These are phyloP conservation scores for Cyberlindnera misumaiensis DNA, from an alignment of 805 yeast species.

Conservation along the genomic window DNA sequence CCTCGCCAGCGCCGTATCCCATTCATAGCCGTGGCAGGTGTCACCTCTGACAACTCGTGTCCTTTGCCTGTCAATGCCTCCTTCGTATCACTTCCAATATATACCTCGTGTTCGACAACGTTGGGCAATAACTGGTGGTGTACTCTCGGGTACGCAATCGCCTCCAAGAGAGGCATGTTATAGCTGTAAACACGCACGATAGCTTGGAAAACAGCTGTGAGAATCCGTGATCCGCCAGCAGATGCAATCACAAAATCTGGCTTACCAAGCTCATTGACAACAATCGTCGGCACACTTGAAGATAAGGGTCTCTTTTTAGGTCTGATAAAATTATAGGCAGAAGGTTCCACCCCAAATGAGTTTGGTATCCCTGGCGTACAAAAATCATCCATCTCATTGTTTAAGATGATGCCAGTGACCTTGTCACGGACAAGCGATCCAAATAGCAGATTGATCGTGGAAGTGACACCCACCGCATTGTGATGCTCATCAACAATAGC, in stretches of 20 bases:
- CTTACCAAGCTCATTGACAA: conserved; percentile 38
- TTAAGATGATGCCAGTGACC: conserved; percentile 72
- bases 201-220: conserved; percentile 78
- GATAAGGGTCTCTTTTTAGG: conserved; percentile 82
- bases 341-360: conserved; percentile 77
- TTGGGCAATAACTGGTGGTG: conserved; percentile 91
- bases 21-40: conserved; percentile 51
- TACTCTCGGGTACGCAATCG: conserved; percentile 72
- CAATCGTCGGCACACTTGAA: conserved; percentile 72
- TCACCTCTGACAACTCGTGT: conserved; percentile 36
- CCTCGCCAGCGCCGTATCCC: conserved; percentile 37
- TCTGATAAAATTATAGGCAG: conserved; percentile 66
- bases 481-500: conserved; percentile 68
- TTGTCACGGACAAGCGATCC: conserved; percentile 83
- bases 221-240: conserved; percentile 88
- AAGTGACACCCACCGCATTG: conserved; percentile 81
- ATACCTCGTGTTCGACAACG: conserved; percentile 50
- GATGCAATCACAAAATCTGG: conserved; percentile 79
- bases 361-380: conserved; percentile 64
- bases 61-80: conserved; percentile 37
- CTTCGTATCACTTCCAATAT: conserved; percentile 36
- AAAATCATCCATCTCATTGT: conserved; percentile 94
- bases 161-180: conserved; percentile 51
- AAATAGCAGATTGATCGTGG: conserved; percentile 78
- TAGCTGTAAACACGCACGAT: conserved; percentile 60